These are phyloP conservation scores for Penicillium chermesinum DNA, from an alignment of 495 filamentous ascomycete genomes.

Conservation along the genomic window DNA sequence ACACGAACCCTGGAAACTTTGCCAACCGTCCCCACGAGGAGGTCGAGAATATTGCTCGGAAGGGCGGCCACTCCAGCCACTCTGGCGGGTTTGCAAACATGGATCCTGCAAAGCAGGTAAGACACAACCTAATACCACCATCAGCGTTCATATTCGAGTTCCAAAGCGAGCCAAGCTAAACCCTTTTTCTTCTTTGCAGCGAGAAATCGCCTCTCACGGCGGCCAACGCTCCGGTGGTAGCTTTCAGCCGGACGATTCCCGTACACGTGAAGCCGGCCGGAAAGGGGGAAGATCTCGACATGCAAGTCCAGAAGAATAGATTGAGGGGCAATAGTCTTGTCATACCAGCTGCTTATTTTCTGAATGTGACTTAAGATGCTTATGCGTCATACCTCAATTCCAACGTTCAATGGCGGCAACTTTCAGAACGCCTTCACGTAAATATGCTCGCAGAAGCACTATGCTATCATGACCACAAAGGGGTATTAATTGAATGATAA, in stretches of 20 bases:
- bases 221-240: constrained; percentile 45
- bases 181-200: constrained; percentile 9
- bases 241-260: constrained; percentile 43
- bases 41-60: constrained; percentile 48
- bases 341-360: not conserved
- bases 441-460: too few species aligned
- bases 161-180: too few species aligned
- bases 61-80: constrained; percentile 46
- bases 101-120: constrained; percentile 43
- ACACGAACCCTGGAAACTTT: constrained; percentile 57
- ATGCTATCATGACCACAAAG: too few species aligned
- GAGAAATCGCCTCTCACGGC: constrained; percentile 46
- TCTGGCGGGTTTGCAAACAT: constrained; percentile 29
- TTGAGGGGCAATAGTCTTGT: not conserved
- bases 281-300: constrained; percentile 31
- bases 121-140: not conserved
- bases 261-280: constrained; percentile 43
- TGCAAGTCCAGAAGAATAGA: not conserved
- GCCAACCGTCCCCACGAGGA: constrained; percentile 59
- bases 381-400: too few species aligned
- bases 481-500: too few species aligned
- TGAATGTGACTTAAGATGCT: not conserved
- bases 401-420: too few species aligned
- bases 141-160: too few species aligned
- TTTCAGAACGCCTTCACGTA: too few species aligned